These are phyloP conservation scores for Alternaria sp. DNA, from an alignment of 2,329 filamentous ascomycete genomes.

Conservation along the genomic window DNA sequence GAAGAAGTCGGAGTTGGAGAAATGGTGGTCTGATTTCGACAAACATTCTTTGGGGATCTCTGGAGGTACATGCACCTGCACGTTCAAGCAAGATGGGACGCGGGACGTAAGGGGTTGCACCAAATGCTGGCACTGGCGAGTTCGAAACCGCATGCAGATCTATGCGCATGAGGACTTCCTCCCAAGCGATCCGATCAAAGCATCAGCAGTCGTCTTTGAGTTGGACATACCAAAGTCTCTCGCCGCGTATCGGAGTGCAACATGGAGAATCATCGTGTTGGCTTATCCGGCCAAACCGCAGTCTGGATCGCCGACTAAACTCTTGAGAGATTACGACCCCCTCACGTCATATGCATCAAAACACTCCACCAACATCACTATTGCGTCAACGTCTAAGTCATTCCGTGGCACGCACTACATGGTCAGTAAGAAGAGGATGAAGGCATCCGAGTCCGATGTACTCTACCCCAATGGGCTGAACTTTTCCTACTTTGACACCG, in stretches of 20 bases:
- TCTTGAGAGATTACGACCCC: constrained; percentile 34
- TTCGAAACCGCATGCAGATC: constrained; percentile 53
- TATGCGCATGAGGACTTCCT: constrained; percentile 60
- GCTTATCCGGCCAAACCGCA: constrained; percentile 28
- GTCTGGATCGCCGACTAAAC: no score
- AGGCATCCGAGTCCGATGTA: constrained; percentile 46
- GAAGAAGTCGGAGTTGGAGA: no score
- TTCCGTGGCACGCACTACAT: constrained; percentile 59
- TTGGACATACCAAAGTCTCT: constrained; percentile 56
- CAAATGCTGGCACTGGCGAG: constrained; percentile 46
- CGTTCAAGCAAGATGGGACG: no score
- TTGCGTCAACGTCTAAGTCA: constrained; percentile 58
- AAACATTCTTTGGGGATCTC: not conserved
- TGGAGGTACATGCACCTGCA: no score
- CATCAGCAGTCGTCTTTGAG: constrained; percentile 61
- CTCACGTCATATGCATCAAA: constrained; percentile 31
- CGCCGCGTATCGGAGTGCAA: constrained; percentile 59
- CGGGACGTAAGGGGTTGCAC: constrained; percentile 29
- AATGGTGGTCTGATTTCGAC: no score
- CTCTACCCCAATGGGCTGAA: constrained; percentile 57
- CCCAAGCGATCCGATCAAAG: constrained; percentile 45
- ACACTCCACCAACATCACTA: constrained; percentile 29
- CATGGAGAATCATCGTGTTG: constrained; percentile 58
- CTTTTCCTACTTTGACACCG: constrained; percentile 58
- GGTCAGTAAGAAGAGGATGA: constrained; percentile 30